Percentiles rank a stretch among this genome's conserved stretches.
Conservation (phyloP, 2,329 filamentous ascomycete genomes). For the Phialocephala subalpina region DNA sequence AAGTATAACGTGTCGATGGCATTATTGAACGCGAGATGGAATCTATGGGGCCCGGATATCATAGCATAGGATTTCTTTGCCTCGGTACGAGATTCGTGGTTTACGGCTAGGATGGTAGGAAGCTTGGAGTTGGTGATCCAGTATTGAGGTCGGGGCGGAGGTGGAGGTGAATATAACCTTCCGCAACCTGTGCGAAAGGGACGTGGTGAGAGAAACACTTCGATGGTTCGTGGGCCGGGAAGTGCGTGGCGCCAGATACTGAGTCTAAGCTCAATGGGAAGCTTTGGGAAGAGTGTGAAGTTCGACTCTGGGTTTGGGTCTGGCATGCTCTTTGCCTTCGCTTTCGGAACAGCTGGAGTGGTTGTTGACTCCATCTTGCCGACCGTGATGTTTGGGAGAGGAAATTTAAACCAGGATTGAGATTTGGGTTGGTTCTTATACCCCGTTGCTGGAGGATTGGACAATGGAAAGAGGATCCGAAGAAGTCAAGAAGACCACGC, state of each 20-base stretch:
- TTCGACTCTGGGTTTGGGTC: too few species aligned
- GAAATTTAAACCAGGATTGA: too few species aligned
- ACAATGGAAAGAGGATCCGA: too few species aligned
- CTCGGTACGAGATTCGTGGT: neutral
- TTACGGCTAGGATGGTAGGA: neutral
- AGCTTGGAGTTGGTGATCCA: neutral
- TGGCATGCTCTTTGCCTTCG: too few species aligned
- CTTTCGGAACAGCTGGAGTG: too few species aligned
- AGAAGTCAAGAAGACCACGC: too few species aligned
- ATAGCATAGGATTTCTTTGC: neutral
- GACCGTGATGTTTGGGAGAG: too few species aligned
- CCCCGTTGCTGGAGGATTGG: too few species aligned
- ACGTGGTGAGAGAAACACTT: neutral
- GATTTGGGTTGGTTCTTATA: too few species aligned
- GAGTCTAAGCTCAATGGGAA: neutral
- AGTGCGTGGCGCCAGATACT: neutral
- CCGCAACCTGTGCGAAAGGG: neutral
- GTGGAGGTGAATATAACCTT: neutral
- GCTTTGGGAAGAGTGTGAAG: neutral
- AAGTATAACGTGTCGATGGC: neutral
- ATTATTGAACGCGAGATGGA: neutral
- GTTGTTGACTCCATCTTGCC: too few species aligned
- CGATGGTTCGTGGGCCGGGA: neutral
- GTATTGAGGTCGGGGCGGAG: neutral
- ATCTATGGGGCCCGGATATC: neutral